Evolutionary conservation across 2,329 filamentous ascomycete genomes (phyloP).

Genomic region (Neopestalotiopsis rosae): DNA sequence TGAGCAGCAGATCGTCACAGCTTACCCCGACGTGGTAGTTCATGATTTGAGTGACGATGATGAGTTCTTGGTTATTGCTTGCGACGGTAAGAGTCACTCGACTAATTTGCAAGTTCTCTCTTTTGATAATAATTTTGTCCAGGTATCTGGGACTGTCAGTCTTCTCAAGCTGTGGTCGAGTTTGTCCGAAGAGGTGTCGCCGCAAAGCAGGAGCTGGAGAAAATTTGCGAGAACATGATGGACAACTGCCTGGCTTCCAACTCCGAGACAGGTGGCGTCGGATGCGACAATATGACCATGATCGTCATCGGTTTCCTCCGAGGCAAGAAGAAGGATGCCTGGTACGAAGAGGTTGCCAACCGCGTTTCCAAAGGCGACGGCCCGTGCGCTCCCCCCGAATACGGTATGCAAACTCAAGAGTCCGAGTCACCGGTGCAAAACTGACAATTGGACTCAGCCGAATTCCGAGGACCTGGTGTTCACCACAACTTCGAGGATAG

Average conservation of each 20-base stretch:
- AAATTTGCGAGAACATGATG: conserved; percentile 99
- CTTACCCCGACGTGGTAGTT: conserved; percentile 90
- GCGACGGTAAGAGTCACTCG: conserved; percentile 72
- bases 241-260: conserved; percentile 98
- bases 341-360: conserved; percentile 95
- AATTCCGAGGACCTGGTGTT: conserved; percentile 83
- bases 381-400: conserved; percentile 98
- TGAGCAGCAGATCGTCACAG: conserved; percentile 98
- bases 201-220: conserved; percentile 90
- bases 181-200: conserved; percentile 97
- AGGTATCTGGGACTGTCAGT: conserved; percentile 99
- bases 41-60: conserved; percentile 93
- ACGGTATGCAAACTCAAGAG: conserved; percentile 75
- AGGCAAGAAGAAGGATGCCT: conserved; percentile 94
- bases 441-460: conserved; percentile 61
- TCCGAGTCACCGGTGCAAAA: conserved; percentile 33
- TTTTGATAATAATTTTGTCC: conserved; percentile 18
- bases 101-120: neutral
- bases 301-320: conserved; percentile 85
- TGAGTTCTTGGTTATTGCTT: conserved; percentile 92
- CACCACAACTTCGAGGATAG: conserved; percentile 85
- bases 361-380: conserved; percentile 96
- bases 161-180: conserved; percentile 94
- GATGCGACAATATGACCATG: conserved; percentile 99
- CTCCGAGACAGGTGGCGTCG: conserved; percentile 96